Evolutionary conservation across 148 eudicot species (phyloP).

Genomic region (Oxyria digyna): DNA sequence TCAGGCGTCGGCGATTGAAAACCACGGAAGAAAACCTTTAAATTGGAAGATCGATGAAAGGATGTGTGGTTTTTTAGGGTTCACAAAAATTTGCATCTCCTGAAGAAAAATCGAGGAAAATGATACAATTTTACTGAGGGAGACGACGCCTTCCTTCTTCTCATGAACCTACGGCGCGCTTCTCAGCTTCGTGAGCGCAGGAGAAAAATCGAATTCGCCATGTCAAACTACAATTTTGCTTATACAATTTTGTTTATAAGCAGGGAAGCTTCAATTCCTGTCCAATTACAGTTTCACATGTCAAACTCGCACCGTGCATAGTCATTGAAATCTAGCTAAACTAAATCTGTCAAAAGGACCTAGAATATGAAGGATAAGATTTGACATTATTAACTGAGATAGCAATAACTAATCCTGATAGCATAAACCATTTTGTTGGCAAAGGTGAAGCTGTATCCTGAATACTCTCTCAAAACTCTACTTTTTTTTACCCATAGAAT

Average conservation of each 20-base stretch:
- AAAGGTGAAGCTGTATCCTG: neutral
- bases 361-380: neutral
- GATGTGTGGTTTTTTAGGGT: too few relatives aligned
- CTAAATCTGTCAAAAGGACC: neutral
- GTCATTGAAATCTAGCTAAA: neutral
- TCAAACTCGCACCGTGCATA: neutral
- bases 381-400: neutral
- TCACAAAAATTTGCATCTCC: too few relatives aligned
- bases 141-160: too few relatives aligned
- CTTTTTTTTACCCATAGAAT: neutral
- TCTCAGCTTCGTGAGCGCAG: too few relatives aligned
- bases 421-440: neutral
- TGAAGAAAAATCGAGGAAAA: too few relatives aligned
- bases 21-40: too few relatives aligned
- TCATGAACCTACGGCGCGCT: too few relatives aligned
- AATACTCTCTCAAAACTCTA: neutral
- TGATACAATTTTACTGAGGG: too few relatives aligned
- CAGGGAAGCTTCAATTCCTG: neutral
- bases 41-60: too few relatives aligned
- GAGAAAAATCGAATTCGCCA: too few relatives aligned
- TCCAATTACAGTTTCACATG: neutral
- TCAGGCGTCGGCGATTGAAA: too few relatives aligned
- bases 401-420: neutral
- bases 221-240: too few relatives aligned
- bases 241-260: neutral